Conservation (phyloP, 768 basidiomycete species). For the Boletus rufocinnamomeus region DNA sequence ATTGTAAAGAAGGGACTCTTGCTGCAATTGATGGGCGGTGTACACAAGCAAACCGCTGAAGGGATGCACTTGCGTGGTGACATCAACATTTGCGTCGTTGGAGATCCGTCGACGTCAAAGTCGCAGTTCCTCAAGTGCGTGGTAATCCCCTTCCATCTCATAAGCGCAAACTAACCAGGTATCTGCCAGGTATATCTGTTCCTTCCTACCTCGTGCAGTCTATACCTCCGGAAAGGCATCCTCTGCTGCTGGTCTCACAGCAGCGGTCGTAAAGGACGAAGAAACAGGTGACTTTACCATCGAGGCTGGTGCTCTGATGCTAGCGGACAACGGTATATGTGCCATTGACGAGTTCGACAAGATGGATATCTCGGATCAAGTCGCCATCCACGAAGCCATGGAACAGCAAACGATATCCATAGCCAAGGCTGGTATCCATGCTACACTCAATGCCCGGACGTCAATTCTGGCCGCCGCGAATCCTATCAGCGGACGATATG, state of each 20-base stretch:
- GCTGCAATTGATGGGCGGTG: slow-evolving; percentile 96
- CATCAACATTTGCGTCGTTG: slow-evolving; percentile 97
- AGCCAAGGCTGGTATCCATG: slow-evolving; percentile 98
- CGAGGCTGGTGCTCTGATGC: slow-evolving; percentile 98
- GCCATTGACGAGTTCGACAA: slow-evolving; percentile 99
- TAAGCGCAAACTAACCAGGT: background rate
- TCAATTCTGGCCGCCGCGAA: slow-evolving; percentile 98
- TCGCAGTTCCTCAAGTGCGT: slow-evolving; percentile 97
- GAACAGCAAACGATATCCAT: slow-evolving; percentile 99
- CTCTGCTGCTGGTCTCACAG: slow-evolving; percentile 97
- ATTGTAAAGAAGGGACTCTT: slow-evolving; percentile 98
- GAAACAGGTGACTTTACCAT: slow-evolving; percentile 99
- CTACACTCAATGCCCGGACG: slow-evolving; percentile 95
- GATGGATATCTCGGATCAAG: slow-evolving; percentile 98
- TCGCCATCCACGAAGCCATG: slow-evolving; percentile 99
- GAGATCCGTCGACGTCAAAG: slow-evolving; percentile 97
- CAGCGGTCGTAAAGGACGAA: slow-evolving; percentile 97
- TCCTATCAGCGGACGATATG: slow-evolving; percentile 95
- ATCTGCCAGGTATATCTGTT: slow-evolving; percentile 83
- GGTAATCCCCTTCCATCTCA: background rate
- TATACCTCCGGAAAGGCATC: slow-evolving; percentile 99
- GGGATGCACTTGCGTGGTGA: slow-evolving; percentile 99
- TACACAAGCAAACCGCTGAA: slow-evolving; percentile 94
- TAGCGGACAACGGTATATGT: slow-evolving; percentile 99
- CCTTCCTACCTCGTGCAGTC: slow-evolving; percentile 95